Base-by-base conservation (phyloP, 2,329 filamentous ascomycete genomes). In the Penicillium glabrum region DNA sequence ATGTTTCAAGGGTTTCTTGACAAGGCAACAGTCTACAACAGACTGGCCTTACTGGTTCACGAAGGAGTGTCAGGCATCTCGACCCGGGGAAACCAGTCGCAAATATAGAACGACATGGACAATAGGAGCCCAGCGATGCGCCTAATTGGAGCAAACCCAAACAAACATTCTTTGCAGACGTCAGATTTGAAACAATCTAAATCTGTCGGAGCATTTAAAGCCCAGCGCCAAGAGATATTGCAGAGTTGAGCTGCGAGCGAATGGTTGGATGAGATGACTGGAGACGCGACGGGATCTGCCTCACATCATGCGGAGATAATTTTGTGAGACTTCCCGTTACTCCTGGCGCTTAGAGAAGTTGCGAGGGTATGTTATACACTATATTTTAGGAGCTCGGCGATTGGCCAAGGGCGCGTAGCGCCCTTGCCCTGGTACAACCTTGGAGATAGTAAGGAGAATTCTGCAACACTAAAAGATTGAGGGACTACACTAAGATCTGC, bases 281-380 rank as follows among this genome's bases (percentile, higher is more conserved):
- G 31, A 56, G 47, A 54, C 45, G 37, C 35, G 41, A 48, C 50
- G 49, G 46, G 52, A 27, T 19, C 54, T 57, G 57, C 48, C 48
- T 52, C 46, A 60, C 41, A 51, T 52, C 27, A 45, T 53, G 43
- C 43, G 52, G 48, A 51, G 58, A 56, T 59, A 54, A 58, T 58
- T 57, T 59, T 58, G 43, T 37, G 59, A 65, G 56, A 60, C 13
- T 46, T 37, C 6, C 29, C n/a, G 13, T 11, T 46, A 27, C 58
- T 59, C 60, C 62, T 66, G 64, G 64, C 64, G 64, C 64, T 58
- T 62, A 62, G 45, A 53, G 31, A 35, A 11, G 8, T 37, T 14
- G 26, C 23, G n/a, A 50, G 6, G 13, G 31, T 33, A 16, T 16
- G 11, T 14, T 13, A 14, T 31, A 33, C 13, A 33, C 13, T 7